phyloP scores from a whole-genome alignment of 2,329 filamentous ascomycete genomes.

The Alternaria gaisen region DNA sequence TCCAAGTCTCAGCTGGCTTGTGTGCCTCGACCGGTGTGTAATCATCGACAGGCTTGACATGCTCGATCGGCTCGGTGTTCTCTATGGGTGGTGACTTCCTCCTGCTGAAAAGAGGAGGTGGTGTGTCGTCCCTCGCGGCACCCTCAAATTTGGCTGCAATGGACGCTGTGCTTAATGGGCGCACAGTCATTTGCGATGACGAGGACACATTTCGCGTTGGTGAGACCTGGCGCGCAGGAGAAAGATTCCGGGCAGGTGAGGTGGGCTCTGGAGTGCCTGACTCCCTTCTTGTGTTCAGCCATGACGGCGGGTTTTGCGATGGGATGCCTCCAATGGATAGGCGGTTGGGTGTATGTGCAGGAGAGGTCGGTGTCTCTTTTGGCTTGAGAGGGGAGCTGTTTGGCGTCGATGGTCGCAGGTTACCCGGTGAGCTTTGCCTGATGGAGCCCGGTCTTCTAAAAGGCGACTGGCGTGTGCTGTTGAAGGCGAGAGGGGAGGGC shows the following conservation, averaged over 20 bases:
- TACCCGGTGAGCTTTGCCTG: conserved; percentile 49
- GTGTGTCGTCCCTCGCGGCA: conserved; percentile 42
- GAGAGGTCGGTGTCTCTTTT: conserved; percentile 35
- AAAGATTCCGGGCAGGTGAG: conserved; percentile 42
- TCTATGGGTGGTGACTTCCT: conserved; percentile 14
- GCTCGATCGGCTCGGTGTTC: conserved; percentile 9
- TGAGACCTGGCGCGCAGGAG: conserved; percentile 36
- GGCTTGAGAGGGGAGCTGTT: conserved; percentile 54
- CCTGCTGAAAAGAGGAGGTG: conserved; percentile 26
- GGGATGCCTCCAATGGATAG: conserved; percentile 47
- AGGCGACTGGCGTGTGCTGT: conserved; percentile 55
- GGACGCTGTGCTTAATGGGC: conserved; percentile 41
- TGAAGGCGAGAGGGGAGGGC: conserved; percentile 56
- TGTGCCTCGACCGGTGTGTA: not conserved
- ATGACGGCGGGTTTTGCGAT: conserved; percentile 46
- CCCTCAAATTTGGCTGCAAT: conserved; percentile 51
- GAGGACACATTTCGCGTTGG: conserved; percentile 34
- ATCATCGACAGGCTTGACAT: not conserved
- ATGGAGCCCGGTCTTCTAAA: conserved; percentile 56
- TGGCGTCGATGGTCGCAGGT: conserved; percentile 52
- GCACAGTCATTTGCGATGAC: conserved; percentile 31
- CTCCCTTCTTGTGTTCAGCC: conserved; percentile 46
- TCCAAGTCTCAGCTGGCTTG: not conserved
- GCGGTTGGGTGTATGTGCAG: conserved; percentile 40
- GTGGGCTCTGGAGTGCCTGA: conserved; percentile 40